A percentile compares a stretch with the other conserved stretches of the same genome.
These are phyloP conservation scores for Cryptococcus neoformans DNA, from an alignment of 1,284 basidiomycete genomes.

Conservation along the genomic window DNA sequence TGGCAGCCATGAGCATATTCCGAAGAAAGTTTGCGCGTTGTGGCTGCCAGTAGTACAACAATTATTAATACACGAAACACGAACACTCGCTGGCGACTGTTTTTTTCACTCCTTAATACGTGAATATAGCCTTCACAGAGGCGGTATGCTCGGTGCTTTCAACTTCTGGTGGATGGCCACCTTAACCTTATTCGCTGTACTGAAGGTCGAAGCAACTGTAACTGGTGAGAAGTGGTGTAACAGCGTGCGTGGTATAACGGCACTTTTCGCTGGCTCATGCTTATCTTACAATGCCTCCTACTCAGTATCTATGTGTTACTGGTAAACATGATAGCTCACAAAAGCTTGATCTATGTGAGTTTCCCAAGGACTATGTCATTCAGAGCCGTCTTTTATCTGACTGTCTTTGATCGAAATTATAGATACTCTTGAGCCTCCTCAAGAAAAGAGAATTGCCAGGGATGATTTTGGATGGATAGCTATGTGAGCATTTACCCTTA, in stretches of 20 bases:
- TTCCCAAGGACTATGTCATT: too few relatives aligned
- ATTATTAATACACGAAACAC: too few relatives aligned
- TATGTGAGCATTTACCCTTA: slow-evolving; percentile 51
- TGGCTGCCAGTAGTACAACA: too few relatives aligned
- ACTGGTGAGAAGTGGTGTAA: slow-evolving; percentile 18
- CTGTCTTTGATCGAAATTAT: too few relatives aligned
- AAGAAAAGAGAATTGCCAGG: slow-evolving; percentile 29
- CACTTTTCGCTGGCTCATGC: not conserved
- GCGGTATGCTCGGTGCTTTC: too few relatives aligned
- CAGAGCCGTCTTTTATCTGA: too few relatives aligned
- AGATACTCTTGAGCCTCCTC: slow-evolving; percentile 27
- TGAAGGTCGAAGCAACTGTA: slow-evolving; percentile 9
- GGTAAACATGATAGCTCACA: slow-evolving; percentile 20
- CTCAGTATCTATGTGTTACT: slow-evolving; percentile 27
- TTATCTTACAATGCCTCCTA: not conserved
- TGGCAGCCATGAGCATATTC: too few relatives aligned
- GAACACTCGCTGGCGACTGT: too few relatives aligned
- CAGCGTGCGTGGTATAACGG: slow-evolving; percentile 2
- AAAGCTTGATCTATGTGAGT: slow-evolving; percentile 29
- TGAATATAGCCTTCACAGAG: too few relatives aligned
- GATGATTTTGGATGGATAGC: slow-evolving; percentile 59
- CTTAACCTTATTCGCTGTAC: not conserved
- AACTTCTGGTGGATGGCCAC: not conserved
- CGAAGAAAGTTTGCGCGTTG: too few relatives aligned
- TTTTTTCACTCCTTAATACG: too few relatives aligned